Conservation (phyloP, 2,329 filamentous ascomycete species). For the Arthrinium puccinioides region DNA sequence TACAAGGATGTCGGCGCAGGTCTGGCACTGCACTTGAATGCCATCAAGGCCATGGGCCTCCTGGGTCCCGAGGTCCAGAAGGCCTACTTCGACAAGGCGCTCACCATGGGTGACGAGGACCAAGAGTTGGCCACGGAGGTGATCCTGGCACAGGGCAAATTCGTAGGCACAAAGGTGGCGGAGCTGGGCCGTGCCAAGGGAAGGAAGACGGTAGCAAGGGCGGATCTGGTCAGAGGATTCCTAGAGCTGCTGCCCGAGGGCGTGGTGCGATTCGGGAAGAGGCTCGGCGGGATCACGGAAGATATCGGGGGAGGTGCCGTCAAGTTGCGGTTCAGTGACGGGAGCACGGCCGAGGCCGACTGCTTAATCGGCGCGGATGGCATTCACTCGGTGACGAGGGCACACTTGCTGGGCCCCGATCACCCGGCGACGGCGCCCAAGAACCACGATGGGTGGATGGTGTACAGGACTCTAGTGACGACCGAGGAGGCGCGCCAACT, state of each 20-base stretch:
- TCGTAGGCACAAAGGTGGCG: constrained; percentile 16
- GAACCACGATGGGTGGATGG: constrained; percentile 24
- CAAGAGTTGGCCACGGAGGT: constrained; percentile 24
- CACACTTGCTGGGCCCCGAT: constrained; percentile 19
- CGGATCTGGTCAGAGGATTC: constrained; percentile 23
- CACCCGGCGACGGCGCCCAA: constrained; percentile 22
- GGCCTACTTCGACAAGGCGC: constrained; percentile 23
- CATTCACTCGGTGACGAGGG: constrained; percentile 23
- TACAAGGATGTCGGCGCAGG: constrained; percentile 29
- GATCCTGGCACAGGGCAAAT: constrained; percentile 20
- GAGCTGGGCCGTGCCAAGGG: constrained; percentile 25
- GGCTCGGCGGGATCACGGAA: background rate
- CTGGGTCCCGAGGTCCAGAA: constrained; percentile 24
- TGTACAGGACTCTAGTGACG: constrained; percentile 20
- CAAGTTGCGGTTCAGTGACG: constrained; percentile 18
- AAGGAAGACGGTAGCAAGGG: constrained; percentile 23
- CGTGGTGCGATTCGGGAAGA: background rate
- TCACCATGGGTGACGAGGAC: constrained; percentile 21
- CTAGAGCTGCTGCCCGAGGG: constrained; percentile 15
- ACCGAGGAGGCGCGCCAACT: constrained; percentile 16
- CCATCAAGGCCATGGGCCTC: constrained; percentile 24
- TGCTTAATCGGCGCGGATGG: constrained; percentile 28
- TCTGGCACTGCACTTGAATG: constrained; percentile 30
- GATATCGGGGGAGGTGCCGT: constrained; percentile 4
- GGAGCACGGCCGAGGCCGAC: constrained; percentile 16